Percentiles rank a stretch among this genome's conserved stretches.
phyloP scores from a whole-genome alignment of 352 stramenopile genomes.

The Phytophthora tentaculata region DNA sequence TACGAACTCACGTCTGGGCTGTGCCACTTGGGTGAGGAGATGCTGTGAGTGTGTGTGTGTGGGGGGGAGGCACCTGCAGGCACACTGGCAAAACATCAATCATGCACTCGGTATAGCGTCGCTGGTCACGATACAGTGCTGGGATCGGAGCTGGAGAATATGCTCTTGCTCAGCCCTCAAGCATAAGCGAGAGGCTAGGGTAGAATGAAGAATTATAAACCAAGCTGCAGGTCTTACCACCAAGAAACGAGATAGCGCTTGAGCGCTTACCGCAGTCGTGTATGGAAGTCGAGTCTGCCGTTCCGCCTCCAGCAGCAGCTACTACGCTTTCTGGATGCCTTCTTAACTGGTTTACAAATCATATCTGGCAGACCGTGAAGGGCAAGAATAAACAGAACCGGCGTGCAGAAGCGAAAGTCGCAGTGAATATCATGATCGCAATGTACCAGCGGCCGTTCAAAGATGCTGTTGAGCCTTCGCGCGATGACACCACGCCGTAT shows the following conservation, averaged over 20 bases:
- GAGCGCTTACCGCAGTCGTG: neutral
- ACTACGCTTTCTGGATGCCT: neutral
- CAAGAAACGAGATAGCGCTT: neutral
- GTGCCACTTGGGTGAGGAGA: neutral
- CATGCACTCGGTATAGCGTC: constrained; percentile 2
- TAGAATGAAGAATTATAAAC: neutral
- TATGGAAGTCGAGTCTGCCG: neutral
- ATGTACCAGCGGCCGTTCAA: neutral
- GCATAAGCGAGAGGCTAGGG: neutral
- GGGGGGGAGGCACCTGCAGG: constrained; percentile 1
- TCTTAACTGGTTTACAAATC: constrained; percentile 12
- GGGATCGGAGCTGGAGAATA: neutral
- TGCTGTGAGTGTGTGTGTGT: too few relatives aligned
- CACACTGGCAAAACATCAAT: neutral
- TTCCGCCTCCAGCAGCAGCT: neutral
- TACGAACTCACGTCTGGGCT: neutral
- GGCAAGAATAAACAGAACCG: constrained; percentile 10
- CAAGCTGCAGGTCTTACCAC: neutral
- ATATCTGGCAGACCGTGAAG: constrained; percentile 14
- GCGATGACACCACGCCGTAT: neutral
- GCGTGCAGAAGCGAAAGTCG: neutral
- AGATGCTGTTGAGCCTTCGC: neutral
- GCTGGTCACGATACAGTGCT: neutral
- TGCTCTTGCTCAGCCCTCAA: neutral
- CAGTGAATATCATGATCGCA: neutral